Evolutionary conservation across 805 yeast species (phyloP), one percentile per base, ranked within the genome.

Genomic region (Cyberlindnera amylophila): DNA sequence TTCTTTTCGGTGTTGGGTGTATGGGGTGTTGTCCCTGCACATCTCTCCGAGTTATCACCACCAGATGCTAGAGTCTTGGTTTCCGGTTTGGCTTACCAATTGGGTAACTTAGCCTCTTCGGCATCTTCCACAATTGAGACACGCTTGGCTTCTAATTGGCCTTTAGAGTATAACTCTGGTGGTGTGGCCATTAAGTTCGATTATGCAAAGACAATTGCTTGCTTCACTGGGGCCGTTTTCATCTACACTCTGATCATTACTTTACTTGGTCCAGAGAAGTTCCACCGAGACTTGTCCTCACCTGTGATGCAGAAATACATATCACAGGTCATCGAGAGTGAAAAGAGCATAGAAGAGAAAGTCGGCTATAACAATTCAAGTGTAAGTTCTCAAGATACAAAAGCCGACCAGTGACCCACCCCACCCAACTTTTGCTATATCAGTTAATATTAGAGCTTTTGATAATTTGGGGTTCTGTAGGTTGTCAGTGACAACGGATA

Each of bases 111-210:
- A 54, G 85, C 82, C 0, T 77, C 85, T 4, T 74, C 84, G 14
- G 88, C 88, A 2, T 75, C 86, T 3, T 74, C 83, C 8, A 82
- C 90, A 10, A 82, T 82, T 48, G 88, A 83, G 59, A 68, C 86
- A 3, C 66, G 70, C 16, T 63, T 46, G 79, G 86, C 89, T 24
- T 70, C 70, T 27, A 62, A 67, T 38, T 83, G 80, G 68, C 88
- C 87, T 2, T 53, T 81, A 26, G 52, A 40, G 11, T 53, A 49
- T 31, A 55, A 63, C 31, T 52, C 58, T n/a, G 44, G 44, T 1
- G 75, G 72, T 27, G 45, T 47, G 3, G 54, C 51, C 1, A 54
- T 46, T 14, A 52, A 41, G 27, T 44, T 58, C 10, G 71, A 83
- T 55, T 85, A 83, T 59, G 82, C 84, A 13, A 75, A 74, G 54